Evolutionary conservation across 192 early-diverging fungal species (phyloP).

Genomic region (Nowakowskiella sp.): DNA sequence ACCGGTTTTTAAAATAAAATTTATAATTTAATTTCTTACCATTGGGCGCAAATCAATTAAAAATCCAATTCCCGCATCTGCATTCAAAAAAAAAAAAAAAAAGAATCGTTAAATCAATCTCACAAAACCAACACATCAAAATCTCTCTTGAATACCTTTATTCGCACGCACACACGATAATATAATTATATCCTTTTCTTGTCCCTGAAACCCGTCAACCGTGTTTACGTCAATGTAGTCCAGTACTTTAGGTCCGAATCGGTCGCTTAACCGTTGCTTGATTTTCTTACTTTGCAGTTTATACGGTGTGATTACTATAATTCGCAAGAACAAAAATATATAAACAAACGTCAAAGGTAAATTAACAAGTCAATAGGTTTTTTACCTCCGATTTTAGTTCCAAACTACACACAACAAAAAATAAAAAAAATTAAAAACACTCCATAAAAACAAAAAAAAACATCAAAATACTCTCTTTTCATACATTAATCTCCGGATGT

Average conservation of each 20-base stretch:
- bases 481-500: conserved; percentile 47
- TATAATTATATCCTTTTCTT: conserved; percentile 95
- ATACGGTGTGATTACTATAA: conserved; percentile 81
- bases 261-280: conserved; percentile 50
- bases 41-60: conserved; percentile 75
- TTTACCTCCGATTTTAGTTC: conserved; percentile 50
- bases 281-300: conserved; percentile 74
- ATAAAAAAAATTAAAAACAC: not conserved
- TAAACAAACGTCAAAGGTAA: too few species aligned
- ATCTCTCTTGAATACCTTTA: conserved; percentile 16
- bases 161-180: conserved; percentile 86
- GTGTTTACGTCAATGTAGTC: conserved; percentile 86
- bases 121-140: too few species aligned
- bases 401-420: conserved; percentile 37
- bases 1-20: too few species aligned
- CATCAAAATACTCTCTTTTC: not conserved
- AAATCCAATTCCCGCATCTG: conserved; percentile 64
- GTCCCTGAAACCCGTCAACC: conserved; percentile 93
- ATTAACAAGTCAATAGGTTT: not conserved
- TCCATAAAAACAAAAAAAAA: not conserved
- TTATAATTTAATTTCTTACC: conserved; percentile 31
- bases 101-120: not conserved
- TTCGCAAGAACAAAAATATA: not conserved
- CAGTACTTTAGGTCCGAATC: conserved; percentile 55
- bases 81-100: not conserved